Percentiles rank a stretch among this genome's conserved stretches.
phyloP scores from a whole-genome alignment of 176 grass and related monocot genomes.

The Aegilops sharonensis region DNA sequence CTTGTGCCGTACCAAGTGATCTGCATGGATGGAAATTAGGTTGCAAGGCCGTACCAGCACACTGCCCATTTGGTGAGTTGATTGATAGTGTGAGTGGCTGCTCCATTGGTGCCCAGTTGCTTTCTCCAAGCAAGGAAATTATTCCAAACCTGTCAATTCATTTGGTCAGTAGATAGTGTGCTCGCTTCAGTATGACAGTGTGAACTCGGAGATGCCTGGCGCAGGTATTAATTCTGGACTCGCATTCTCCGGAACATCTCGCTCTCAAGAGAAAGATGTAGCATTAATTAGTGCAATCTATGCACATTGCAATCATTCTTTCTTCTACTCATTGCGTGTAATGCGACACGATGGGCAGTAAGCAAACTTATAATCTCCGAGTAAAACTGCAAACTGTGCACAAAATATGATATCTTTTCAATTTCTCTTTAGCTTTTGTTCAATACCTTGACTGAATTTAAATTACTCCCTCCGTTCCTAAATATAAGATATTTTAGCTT shows the following conservation, averaged over 20 bases:
- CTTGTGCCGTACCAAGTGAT: background rate
- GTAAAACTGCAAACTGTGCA: background rate
- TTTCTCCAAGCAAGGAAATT: constrained; percentile 34
- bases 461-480: too few relatives aligned
- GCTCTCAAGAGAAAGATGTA: background rate
- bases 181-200: background rate
- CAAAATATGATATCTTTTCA: background rate
- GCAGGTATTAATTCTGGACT: constrained; percentile 8
- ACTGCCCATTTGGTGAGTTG: background rate
- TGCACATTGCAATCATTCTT: background rate
- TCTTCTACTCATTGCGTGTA: background rate
- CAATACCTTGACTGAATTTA: background rate
- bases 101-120: constrained; percentile 28
- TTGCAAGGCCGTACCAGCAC: background rate
- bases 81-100: constrained; percentile 17
- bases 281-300: background rate
- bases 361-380: background rate
- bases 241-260: background rate
- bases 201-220: constrained; percentile 26
- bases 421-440: background rate
- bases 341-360: background rate
- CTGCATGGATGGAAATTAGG: background rate
- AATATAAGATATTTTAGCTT: too few relatives aligned
- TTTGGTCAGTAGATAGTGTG: background rate
- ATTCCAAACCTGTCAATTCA: constrained; percentile 17